Conservation (phyloP, 768 basidiomycete species). For the Kwoniella dejecticola region DNA sequence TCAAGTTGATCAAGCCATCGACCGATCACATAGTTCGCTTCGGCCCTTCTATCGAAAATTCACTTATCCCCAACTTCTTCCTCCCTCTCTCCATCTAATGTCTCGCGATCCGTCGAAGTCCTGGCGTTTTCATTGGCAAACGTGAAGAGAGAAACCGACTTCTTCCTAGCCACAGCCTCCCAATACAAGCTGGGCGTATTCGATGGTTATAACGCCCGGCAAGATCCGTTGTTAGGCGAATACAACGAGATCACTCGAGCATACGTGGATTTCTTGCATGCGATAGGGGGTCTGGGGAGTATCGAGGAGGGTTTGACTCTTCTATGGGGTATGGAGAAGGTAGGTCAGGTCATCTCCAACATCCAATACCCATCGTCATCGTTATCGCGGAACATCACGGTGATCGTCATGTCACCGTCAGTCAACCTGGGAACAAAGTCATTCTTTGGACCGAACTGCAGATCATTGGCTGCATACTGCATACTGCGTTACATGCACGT, state of each 20-base stretch:
- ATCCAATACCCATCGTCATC: too few species aligned
- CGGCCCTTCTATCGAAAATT: conserved; percentile 65
- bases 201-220: background rate
- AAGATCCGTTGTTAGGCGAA: conserved; percentile 9
- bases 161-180: conserved; percentile 64
- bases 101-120: conserved; percentile 59
- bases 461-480: too few species aligned
- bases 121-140: conserved; percentile 64
- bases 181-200: conserved; percentile 58
- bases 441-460: too few species aligned
- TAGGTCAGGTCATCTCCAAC: too few species aligned
- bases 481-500: too few species aligned
- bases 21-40: conserved; percentile 62
- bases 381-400: too few species aligned
- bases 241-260: conserved; percentile 64
- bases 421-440: too few species aligned
- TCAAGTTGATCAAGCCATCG: too few species aligned
- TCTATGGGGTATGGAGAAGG: conserved; percentile 79
- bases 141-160: conserved; percentile 63
- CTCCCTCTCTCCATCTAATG: conserved; percentile 50
- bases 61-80: conserved; percentile 59
- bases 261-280: conserved; percentile 72
- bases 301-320: conserved; percentile 70
- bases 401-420: too few species aligned
- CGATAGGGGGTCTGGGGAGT: conserved; percentile 59